Percentiles rank a stretch among this genome's conserved stretches.
Conservation (phyloP, 2,329 filamentous ascomycete genomes). For the Didymella arachidicola region DNA sequence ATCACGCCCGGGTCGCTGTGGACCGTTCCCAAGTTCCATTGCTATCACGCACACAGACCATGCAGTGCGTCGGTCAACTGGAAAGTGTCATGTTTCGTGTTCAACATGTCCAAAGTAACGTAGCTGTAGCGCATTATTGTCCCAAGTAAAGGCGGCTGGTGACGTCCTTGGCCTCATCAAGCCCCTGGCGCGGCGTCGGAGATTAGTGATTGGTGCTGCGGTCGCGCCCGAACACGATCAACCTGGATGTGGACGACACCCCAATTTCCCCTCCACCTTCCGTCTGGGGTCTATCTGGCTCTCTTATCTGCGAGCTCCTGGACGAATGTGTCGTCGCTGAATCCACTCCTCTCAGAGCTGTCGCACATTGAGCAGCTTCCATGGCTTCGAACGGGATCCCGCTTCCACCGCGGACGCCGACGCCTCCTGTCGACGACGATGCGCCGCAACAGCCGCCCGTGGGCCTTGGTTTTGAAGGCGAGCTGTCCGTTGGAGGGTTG, state of each 20-base stretch:
- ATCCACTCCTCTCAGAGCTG: constrained; percentile 27
- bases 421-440: constrained; percentile 66
- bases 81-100: constrained; percentile 30
- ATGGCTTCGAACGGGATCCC: constrained; percentile 69
- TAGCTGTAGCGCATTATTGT: constrained; percentile 17
- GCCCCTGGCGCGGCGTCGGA: constrained; percentile 28
- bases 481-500: constrained; percentile 35
- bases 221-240: constrained; percentile 23
- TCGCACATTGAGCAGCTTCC: constrained; percentile 29
- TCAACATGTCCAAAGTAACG: constrained; percentile 21
- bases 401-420: constrained; percentile 68
- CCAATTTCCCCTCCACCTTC: constrained; percentile 34
- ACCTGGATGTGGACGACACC: constrained; percentile 33
- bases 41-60: constrained; percentile 27
- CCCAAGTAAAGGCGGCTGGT: constrained; percentile 17
- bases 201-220: constrained; percentile 30
- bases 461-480: constrained; percentile 46
- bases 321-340: constrained; percentile 25
- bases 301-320: constrained; percentile 23
- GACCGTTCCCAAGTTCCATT: constrained; percentile 36
- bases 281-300: constrained; percentile 26
- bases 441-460: constrained; percentile 33
- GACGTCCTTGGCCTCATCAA: constrained; percentile 17
- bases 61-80: constrained; percentile 21
- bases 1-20: constrained; percentile 19